A percentile compares a stretch with the other conserved stretches of the same genome.
These are phyloP conservation scores for Sinapis alba DNA, from an alignment of 441 rosid species.

Conservation along the genomic window DNA sequence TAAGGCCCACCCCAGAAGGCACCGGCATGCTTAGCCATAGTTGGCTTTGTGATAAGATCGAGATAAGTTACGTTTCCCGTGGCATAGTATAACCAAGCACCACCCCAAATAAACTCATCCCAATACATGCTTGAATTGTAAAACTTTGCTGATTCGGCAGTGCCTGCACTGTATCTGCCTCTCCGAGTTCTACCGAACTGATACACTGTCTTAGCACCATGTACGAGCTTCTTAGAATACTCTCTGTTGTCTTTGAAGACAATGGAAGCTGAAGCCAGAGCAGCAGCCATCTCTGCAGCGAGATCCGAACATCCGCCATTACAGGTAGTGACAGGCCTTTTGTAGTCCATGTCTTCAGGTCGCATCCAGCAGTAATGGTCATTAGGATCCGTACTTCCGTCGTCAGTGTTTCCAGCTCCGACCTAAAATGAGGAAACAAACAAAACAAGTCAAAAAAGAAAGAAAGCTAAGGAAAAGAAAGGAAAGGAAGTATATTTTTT, in stretches of 20 bases:
- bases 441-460: neutral
- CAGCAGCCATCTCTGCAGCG: conserved; percentile 96
- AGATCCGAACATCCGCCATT: conserved; percentile 70
- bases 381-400: conserved; percentile 62
- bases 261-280: conserved; percentile 86
- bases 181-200: conserved; percentile 63
- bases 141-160: conserved; percentile 57
- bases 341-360: conserved; percentile 91
- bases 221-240: conserved; percentile 85
- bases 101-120: conserved; percentile 94
- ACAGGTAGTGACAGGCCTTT: conserved; percentile 62
- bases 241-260: conserved; percentile 90
- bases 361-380: conserved; percentile 97
- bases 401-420: conserved; percentile 78
- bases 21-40: conserved; percentile 78
- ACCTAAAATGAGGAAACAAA: conserved; percentile 46
- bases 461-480: neutral
- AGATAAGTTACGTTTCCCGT: conserved; percentile 79
- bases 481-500: too few relatives aligned
- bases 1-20: conserved; percentile 80
- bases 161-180: conserved; percentile 68
- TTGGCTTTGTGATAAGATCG: conserved; percentile 68
- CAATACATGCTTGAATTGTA: conserved; percentile 82
- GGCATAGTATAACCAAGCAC: conserved; percentile 87
- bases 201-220: conserved; percentile 78